Percentiles rank a stretch among this genome's conserved stretches.
phyloP scores from a whole-genome alignment of 176 grass and related monocot genomes.

The Musa troglodytarum region DNA sequence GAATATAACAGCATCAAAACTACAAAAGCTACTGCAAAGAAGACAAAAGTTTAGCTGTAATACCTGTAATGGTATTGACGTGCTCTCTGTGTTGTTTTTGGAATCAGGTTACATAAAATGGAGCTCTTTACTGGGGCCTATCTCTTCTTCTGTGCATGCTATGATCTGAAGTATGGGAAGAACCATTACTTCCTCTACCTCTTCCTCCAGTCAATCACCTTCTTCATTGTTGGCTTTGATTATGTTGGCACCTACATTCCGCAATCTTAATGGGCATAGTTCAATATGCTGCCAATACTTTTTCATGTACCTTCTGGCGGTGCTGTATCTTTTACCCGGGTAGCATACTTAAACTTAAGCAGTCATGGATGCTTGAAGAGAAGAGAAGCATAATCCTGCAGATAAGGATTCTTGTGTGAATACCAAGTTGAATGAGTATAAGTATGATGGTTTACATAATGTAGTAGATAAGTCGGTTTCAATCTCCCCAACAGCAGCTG shows the following conservation, averaged over 20 bases:
- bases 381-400: background rate
- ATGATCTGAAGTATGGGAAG: background rate
- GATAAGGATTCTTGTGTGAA: slow-evolving; percentile 9
- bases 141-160: slow-evolving; percentile 7
- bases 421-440: background rate
- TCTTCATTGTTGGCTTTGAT: slow-evolving; percentile 1
- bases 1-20: too few species aligned
- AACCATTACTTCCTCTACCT: slow-evolving; percentile 13
- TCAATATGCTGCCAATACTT: background rate
- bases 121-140: slow-evolving; percentile 3
- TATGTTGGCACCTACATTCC: slow-evolving; percentile 7
- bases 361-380: background rate
- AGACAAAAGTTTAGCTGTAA: background rate
- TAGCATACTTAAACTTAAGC: background rate
- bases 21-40: background rate
- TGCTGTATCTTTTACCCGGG: background rate
- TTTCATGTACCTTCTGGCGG: background rate
- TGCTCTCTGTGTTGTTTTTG: background rate
- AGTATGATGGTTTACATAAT: background rate
- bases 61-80: background rate
- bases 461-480: background rate
- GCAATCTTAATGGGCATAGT: background rate
- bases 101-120: background rate
- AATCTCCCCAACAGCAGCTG: background rate
- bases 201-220: slow-evolving; percentile 1